phyloP scores from a whole-genome alignment of 805 yeast genomes.

The Sugiyamaella qingdaonensis region DNA sequence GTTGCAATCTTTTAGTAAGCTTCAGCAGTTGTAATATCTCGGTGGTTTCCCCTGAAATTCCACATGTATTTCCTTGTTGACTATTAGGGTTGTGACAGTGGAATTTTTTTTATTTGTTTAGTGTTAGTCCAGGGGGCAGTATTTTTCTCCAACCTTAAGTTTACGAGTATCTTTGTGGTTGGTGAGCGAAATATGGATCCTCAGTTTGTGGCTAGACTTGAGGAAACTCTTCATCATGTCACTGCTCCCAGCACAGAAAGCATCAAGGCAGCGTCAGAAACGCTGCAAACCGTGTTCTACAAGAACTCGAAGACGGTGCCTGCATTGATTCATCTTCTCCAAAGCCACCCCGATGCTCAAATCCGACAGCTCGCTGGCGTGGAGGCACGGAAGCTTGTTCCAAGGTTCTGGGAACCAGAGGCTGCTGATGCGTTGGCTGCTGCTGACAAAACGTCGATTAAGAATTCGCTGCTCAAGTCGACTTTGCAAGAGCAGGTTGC shows the following conservation, averaged over 20 bases:
- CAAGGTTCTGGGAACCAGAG: conserved; percentile 57
- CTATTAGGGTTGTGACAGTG: no score
- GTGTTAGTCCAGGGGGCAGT: no score
- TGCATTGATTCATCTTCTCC: conserved; percentile 76
- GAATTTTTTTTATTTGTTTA: no score
- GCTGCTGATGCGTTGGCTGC: conserved; percentile 36
- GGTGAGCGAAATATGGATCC: conserved; percentile 50
- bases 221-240: conserved; percentile 72
- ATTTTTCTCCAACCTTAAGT: not conserved
- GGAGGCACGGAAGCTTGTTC: conserved; percentile 82
- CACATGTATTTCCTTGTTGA: no score
- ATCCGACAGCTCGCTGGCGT: conserved; percentile 92
- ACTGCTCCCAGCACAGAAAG: conserved; percentile 70
- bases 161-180: no score
- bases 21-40: no score
- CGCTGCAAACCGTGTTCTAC: conserved; percentile 71
- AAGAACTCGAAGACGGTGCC: conserved; percentile 69
- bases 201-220: conserved; percentile 65
- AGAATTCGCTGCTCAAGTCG: conserved; percentile 61
- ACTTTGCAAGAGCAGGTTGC: conserved; percentile 62
- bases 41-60: no score
- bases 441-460: conserved; percentile 54
- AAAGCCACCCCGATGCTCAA: conserved; percentile 62
- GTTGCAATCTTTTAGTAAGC: no score
- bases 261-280: conserved; percentile 76